Percentiles rank a stretch among this genome's conserved stretches.
These are phyloP conservation scores for Penicillium sp. DNA, from an alignment of 2,329 filamentous ascomycete genomes.

Conservation along the genomic window DNA sequence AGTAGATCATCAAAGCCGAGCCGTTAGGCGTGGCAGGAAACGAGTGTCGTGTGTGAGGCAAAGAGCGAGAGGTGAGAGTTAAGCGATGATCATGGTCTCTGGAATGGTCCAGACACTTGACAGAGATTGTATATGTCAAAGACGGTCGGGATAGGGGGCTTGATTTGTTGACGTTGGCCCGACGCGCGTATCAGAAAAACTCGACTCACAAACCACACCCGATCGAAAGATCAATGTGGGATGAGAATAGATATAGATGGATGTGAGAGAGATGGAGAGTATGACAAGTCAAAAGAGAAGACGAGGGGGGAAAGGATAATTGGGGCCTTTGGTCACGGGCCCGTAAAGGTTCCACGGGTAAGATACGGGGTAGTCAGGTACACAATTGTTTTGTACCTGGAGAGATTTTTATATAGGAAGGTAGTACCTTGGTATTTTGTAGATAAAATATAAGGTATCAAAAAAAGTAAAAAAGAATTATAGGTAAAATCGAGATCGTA, in stretches of 20 bases:
- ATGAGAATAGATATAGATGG: background rate
- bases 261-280: background rate
- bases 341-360: conserved; percentile 8
- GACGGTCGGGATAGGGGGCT: background rate
- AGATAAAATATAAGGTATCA: background rate
- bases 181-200: background rate
- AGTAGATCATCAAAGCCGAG: conserved; percentile 27
- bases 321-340: conserved; percentile 13
- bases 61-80: conserved; percentile 15
- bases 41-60: conserved; percentile 16
- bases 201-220: background rate
- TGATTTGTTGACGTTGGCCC: background rate
- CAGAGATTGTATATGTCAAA: background rate
- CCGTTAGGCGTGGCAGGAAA: conserved; percentile 11
- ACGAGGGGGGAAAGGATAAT: conserved; percentile 1
- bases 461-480: background rate
- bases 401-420: background rate
- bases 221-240: background rate
- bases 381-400: background rate
- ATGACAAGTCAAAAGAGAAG: conserved; percentile 6
- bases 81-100: conserved; percentile 26
- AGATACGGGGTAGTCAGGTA: conserved; percentile 12
- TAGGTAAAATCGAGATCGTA: background rate
- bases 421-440: background rate
- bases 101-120: conserved; percentile 9